Evolutionary conservation across 768 basidiomycete species (phyloP), one percentile per base, ranked within the genome.

Genomic region (Pulveroboletus sp.): DNA sequence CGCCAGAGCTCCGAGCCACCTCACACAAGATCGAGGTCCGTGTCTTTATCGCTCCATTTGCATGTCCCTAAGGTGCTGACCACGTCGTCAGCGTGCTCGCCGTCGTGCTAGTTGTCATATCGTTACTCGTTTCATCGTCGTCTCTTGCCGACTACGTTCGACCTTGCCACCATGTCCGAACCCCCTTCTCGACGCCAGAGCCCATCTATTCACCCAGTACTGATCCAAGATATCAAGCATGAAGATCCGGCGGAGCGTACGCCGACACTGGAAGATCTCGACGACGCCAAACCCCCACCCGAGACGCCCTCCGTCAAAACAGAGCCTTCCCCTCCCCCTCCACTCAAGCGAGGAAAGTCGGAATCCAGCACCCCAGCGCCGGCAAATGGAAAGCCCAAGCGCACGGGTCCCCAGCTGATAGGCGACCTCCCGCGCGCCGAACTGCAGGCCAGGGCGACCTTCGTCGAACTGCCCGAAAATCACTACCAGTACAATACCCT

Each of bases 401-500:
- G 65, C 38, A 50, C 68, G 36, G 64, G 69, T 19, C 76, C 78
- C 16, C 88, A 88, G 71, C 79, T 96, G 63, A 89, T 97, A 55
- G 79, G 79, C 7, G 73, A 92, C 70, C 79, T 96, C 40, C 89
- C 92, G 10, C 67, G 78, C 39, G 93, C 92, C 26, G 82, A 86
- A 60, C 73, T 80, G 45, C 82, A 76, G 14, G 94, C 93, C 35
- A 68, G 85, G 52, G 73, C 69, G 56, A 84, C 79, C 9, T 97
- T 95, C 65, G 71, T 68, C 54, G 80, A 89, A 69, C 82, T 97
- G 61, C 57, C 69, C 53, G 78, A 73, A 62, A 95, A 93, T 67
- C 83, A 83, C 60, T 96, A 96, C 67, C 92, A 95, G 74, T 84
- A 85, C 70, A 85, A 83, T 65, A 78, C 83, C 26, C 72, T 97